phyloP scores from a whole-genome alignment of 1,284 basidiomycete species.

The Cystobasidium slooffiae region DNA sequence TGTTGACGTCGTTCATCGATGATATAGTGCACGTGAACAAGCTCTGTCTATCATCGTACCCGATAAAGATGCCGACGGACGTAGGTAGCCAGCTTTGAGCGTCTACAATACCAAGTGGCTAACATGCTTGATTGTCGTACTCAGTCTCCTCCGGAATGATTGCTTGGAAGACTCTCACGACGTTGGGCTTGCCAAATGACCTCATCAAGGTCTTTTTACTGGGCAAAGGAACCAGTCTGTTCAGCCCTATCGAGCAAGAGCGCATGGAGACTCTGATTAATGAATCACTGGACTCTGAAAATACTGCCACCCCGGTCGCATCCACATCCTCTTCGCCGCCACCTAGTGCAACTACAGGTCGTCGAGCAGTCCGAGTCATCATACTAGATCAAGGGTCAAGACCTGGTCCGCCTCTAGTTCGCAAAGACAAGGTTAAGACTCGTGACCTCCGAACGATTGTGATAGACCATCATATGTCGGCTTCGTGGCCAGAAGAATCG shows the following conservation, averaged over 20 bases:
- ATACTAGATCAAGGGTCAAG: constrained; percentile 51
- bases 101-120: neutral
- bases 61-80: constrained; percentile 52
- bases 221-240: constrained; percentile 47
- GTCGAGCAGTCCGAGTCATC: constrained; percentile 43
- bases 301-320: neutral
- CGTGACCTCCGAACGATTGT: constrained; percentile 46
- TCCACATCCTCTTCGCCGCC: constrained; percentile 5
- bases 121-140: neutral
- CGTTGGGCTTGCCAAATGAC: constrained; percentile 47
- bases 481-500: constrained; percentile 44
- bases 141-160: constrained; percentile 41
- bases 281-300: neutral
- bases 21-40: constrained; percentile 7
- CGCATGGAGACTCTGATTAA: constrained; percentile 42
- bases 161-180: constrained; percentile 47
- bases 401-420: constrained; percentile 48
- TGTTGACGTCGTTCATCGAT: neutral
- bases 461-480: constrained; percentile 51
- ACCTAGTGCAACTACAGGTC: neutral
- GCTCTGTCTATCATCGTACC: constrained; percentile 43
- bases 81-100: constrained; percentile 3
- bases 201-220: constrained; percentile 48
- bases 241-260: constrained; percentile 41
- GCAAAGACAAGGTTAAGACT: constrained; percentile 15